Conservation (phyloP, 495 filamentous ascomycete genomes). For the Rhypophila decipiens region DNA sequence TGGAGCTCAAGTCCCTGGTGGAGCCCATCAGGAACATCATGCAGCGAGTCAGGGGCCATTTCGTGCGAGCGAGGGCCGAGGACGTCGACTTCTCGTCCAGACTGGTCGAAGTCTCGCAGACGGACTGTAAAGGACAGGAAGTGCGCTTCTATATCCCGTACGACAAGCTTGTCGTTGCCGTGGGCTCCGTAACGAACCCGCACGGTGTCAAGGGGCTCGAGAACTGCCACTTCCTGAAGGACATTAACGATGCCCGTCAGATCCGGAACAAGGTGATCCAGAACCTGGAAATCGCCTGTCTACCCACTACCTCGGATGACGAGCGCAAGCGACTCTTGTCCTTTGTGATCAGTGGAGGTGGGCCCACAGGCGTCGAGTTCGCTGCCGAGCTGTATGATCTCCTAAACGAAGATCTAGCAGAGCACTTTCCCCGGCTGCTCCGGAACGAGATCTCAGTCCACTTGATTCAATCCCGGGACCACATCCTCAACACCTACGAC, state of each 20-base stretch:
- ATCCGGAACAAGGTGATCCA: slow-evolving; percentile 88
- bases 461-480: slow-evolving; percentile 84
- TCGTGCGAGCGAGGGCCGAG: slow-evolving; percentile 76
- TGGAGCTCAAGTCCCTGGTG: slow-evolving; percentile 83
- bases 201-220: slow-evolving; percentile 96
- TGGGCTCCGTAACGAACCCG: slow-evolving; percentile 87
- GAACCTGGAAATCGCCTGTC: slow-evolving; percentile 87
- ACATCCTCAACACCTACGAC: slow-evolving; percentile 98
- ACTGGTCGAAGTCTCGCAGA: slow-evolving; percentile 77
- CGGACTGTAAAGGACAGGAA: slow-evolving; percentile 60
- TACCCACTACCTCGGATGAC: slow-evolving; percentile 86
- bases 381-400: slow-evolving; percentile 94
- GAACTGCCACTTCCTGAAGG: slow-evolving; percentile 89
- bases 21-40: slow-evolving; percentile 89
- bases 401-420: slow-evolving; percentile 86
- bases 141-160: slow-evolving; percentile 91
- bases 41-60: slow-evolving; percentile 72
- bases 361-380: slow-evolving; percentile 96
- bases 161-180: slow-evolving; percentile 94
- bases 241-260: slow-evolving; percentile 79
- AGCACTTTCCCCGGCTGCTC: slow-evolving; percentile 78
- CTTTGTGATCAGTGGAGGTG: slow-evolving; percentile 91
- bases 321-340: slow-evolving; percentile 83
- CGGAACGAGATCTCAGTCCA: slow-evolving; percentile 97
- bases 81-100: slow-evolving; percentile 88